Evolutionary conservation across 2,329 filamentous ascomycete genomes (phyloP).

Genomic region (Fusarium musae): DNA sequence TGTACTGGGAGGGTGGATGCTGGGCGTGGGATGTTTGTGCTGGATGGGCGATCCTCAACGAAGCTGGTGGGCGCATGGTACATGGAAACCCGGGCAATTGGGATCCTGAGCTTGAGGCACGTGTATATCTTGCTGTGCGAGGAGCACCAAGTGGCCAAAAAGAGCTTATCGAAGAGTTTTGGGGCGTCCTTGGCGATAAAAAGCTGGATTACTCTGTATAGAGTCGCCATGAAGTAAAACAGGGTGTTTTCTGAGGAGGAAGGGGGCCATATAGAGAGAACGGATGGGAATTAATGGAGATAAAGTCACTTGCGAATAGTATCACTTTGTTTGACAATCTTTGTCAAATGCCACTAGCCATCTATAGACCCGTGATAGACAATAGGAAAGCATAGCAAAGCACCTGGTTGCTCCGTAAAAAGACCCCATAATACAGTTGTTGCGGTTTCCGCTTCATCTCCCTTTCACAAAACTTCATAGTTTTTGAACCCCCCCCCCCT

Average conservation of each 20-base stretch:
- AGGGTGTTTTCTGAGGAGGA: background rate
- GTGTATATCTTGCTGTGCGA: constrained; percentile 71
- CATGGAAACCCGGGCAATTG: constrained; percentile 79
- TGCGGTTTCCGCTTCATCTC: constrained; percentile 17
- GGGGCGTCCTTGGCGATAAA: constrained; percentile 67
- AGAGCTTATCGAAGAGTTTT: constrained; percentile 73
- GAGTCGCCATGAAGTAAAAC: background rate
- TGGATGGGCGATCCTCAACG: constrained; percentile 79
- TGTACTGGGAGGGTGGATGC: constrained; percentile 86
- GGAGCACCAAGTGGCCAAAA: constrained; percentile 69
- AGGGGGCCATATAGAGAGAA: constrained; percentile 9
- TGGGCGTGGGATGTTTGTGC: constrained; percentile 90
- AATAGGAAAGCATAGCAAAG: constrained; percentile 29
- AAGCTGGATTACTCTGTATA: constrained; percentile 60
- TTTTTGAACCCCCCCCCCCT: background rate
- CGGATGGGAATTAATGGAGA: background rate
- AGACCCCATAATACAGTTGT: constrained; percentile 41
- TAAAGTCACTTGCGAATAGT: constrained; percentile 3
- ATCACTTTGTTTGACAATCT: constrained; percentile 14
- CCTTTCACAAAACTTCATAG: background rate
- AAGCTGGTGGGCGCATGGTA: constrained; percentile 79
- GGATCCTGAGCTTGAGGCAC: constrained; percentile 68
- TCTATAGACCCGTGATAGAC: constrained; percentile 26
- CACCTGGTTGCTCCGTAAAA: constrained; percentile 35
- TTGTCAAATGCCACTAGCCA: constrained; percentile 31